Evolutionary conservation across 2,329 filamentous ascomycete species (phyloP).

Genomic region (Cytospora mali): DNA sequence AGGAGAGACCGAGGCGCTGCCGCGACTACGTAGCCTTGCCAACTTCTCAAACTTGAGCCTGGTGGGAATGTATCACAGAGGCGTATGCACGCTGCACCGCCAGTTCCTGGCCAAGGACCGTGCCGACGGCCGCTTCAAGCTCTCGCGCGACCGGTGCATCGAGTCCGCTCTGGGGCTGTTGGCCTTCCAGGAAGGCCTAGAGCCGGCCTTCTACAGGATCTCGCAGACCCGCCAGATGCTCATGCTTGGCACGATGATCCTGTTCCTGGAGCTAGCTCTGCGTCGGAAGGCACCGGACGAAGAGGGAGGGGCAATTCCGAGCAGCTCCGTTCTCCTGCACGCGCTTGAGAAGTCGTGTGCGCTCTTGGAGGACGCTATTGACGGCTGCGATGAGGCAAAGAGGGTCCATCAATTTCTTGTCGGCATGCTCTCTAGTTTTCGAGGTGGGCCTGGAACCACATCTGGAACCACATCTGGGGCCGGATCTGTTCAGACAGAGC

Average conservation of each 20-base stretch:
- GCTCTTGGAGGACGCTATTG: conserved; percentile 25
- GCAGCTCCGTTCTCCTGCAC: conserved; percentile 22
- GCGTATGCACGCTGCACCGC: conserved; percentile 52
- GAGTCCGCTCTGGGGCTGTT: conserved; percentile 34
- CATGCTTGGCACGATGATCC: conserved; percentile 33
- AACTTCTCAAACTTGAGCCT: conserved; percentile 48
- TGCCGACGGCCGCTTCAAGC: conserved; percentile 24
- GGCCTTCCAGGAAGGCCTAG: conserved; percentile 29
- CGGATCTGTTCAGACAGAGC: conserved; percentile 29
- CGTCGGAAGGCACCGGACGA: conserved; percentile 20
- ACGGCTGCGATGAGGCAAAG: conserved; percentile 27
- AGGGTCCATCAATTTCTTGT: conserved; percentile 25
- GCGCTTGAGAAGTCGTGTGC: conserved; percentile 27
- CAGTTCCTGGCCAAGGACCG: conserved; percentile 44
- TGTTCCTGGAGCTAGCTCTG: conserved; percentile 33
- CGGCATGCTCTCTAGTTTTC: conserved; percentile 26
- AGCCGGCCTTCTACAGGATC: conserved; percentile 31
- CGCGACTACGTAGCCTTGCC: conserved; percentile 35
- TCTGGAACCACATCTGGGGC: too few relatives aligned
- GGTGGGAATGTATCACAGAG: conserved; percentile 54
- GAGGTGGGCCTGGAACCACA: background rate
- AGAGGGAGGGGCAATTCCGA: conserved; percentile 17
- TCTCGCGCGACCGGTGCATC: conserved; percentile 33
- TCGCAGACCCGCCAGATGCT: conserved; percentile 34
- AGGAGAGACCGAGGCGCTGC: too few relatives aligned